Base-by-base conservation (phyloP, 2,329 filamentous ascomycete species). In the Orbilia ellipsospora region DNA sequence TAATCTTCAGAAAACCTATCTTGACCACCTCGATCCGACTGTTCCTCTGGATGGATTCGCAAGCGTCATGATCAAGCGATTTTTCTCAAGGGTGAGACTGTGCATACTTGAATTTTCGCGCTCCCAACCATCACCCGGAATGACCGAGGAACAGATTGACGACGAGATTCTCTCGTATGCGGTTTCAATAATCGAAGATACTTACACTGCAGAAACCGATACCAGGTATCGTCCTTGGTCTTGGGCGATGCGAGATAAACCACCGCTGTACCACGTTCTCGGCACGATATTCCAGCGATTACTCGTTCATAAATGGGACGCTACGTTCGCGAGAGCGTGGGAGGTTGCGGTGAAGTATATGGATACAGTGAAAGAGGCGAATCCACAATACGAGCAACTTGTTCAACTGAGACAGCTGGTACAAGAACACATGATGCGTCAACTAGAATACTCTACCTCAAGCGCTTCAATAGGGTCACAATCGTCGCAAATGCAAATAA, bases 41-140 rank as follows among this genome's bases (percentile, higher is more conserved):
- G 23, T 54, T 2, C 52, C 64, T 0, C 23, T 75, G 1, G 72
- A 68, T 16, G 42, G 48, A 16, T 69, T 75, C 40, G n/a, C 61
- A 2, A 48, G 51, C 12, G 50, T 59, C 20, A 75, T 65, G 64
- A 44, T 48, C 10, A 31, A 42, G 15, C 36, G 68, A 12, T 68
- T 75, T 28, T 75, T 75, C 40, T 20, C 57, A 8, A 75, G 67
- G 23, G 45, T 69, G 26, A 50, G 69, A 3, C 36, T 74, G 8
- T 31, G 42, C 1, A 31, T 68, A 7, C 18, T 63, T 4, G 57
- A 56, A 26, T 20, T n/a, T 31, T 18, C 6, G 20, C 16, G 8
- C 20, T 13, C 40, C 28, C 31, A 36, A 10, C 16, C 20, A 8
- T 4, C 12, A 48, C 10, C 20, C 26, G 12, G 54, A 12, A 13